phyloP scores from a whole-genome alignment of 345 rosid genomes.

The Eucalyptus polybractea region DNA sequence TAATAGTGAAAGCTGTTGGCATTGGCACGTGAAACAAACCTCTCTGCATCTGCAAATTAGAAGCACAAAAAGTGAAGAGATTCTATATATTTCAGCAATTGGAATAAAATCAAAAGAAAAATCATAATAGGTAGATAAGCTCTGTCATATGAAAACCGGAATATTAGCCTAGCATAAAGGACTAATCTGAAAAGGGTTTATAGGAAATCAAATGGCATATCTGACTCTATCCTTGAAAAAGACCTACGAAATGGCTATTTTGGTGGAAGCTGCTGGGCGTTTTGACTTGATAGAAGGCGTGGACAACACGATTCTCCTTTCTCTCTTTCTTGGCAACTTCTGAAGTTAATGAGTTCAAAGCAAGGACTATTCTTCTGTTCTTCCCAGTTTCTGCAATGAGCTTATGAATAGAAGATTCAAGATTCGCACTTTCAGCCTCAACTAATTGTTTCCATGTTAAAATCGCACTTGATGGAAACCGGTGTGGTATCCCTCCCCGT shows the following conservation, averaged over 20 bases:
- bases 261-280: not conserved
- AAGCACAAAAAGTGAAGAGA: too few relatives aligned
- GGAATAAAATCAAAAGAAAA: not conserved
- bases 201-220: not conserved
- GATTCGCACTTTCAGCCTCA: not conserved
- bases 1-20: not conserved
- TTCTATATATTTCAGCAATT: too few relatives aligned
- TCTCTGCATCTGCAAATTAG: too few relatives aligned
- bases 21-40: too few relatives aligned
- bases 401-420: not conserved
- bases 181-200: not conserved
- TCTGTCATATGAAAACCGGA: not conserved
- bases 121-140: not conserved
- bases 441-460: not conserved
- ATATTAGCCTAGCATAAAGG: not conserved
- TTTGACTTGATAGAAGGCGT: not conserved
- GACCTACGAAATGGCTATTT: not conserved
- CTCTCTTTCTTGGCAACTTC: not conserved
- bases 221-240: not conserved
- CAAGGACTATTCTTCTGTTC: not conserved
- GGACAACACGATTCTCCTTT: not conserved
- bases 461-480: not conserved
- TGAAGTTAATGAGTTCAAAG: not conserved
- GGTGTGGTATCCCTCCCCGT: not conserved
- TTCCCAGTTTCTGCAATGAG: not conserved